These are phyloP conservation scores for Aspergillus leporis DNA, from an alignment of 495 filamentous ascomycete species.

Conservation along the genomic window DNA sequence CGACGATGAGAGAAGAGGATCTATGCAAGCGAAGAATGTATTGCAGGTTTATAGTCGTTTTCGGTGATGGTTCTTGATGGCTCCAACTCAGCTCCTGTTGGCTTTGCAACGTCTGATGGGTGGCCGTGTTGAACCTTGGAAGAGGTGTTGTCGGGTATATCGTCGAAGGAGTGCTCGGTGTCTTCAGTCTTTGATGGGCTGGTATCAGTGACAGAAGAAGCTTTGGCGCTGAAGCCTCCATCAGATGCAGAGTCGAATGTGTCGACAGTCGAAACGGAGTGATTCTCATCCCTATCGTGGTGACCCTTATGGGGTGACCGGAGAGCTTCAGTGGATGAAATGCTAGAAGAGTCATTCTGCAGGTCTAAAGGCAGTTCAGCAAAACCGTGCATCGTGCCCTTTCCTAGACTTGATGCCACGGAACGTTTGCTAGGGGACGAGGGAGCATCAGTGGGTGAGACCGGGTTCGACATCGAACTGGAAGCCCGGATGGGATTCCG, in stretches of 20 bases:
- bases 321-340: constrained; percentile 17
- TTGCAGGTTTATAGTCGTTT: constrained; percentile 5
- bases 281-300: constrained; percentile 43
- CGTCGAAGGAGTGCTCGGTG: background rate
- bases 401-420: constrained; percentile 27
- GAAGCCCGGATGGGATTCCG: constrained; percentile 55
- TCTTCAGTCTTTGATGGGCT: background rate
- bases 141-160: background rate
- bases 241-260: constrained; percentile 19
- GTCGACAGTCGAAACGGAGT: constrained; percentile 41
- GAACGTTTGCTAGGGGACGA: constrained; percentile 19
- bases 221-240: constrained; percentile 10
- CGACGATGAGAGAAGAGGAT: background rate
- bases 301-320: constrained; percentile 25
- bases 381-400: constrained; percentile 21
- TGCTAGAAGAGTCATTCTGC: constrained; percentile 24
- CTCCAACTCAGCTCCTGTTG: background rate
- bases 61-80: constrained; percentile 10
- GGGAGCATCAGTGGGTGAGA: constrained; percentile 17
- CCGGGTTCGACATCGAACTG: constrained; percentile 22
- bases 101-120: background rate
- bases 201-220: constrained; percentile 1
- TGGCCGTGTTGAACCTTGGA: background rate
- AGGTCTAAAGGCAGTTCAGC: constrained; percentile 21
- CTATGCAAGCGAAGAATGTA: constrained; percentile 2